A percentile compares a stretch with the other conserved stretches of the same genome.
phyloP scores from a whole-genome alignment of 192 early-diverging fungal genomes.

The Coemansia sp. region DNA sequence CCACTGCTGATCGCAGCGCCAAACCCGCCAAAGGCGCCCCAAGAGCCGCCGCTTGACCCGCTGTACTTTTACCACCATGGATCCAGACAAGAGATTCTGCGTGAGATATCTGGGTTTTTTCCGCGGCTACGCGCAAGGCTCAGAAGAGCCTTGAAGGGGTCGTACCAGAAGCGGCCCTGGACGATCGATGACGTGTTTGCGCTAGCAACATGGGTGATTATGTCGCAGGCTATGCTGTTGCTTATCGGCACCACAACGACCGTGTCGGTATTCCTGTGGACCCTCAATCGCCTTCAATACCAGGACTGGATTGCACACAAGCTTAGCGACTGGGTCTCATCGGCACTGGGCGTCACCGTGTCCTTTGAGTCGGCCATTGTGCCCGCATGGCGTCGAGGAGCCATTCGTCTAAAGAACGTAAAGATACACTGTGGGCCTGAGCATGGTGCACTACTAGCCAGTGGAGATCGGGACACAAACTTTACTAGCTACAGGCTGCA shows the following conservation, averaged over 20 bases:
- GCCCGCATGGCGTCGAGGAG: conserved; percentile 90
- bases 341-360: conserved; percentile 79
- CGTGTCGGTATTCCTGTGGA: conserved; percentile 75
- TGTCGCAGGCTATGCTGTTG: conserved; percentile 85
- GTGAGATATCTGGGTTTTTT: conserved; percentile 62
- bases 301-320: conserved; percentile 82
- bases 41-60: conserved; percentile 33
- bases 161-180: conserved; percentile 73
- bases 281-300: conserved; percentile 83
- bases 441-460: conserved; percentile 25
- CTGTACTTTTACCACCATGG: conserved; percentile 39
- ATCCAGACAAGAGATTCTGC: conserved; percentile 56
- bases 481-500: conserved; percentile 89
- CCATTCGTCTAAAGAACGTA: conserved; percentile 88
- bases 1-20: conserved; percentile 25
- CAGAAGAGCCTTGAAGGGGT: conserved; percentile 60
- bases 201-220: conserved; percentile 84
- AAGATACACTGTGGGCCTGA: conserved; percentile 57
- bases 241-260: conserved; percentile 90
- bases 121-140: conserved; percentile 64
- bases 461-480: conserved; percentile 64
- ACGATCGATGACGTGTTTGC: conserved; percentile 90
- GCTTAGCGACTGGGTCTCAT: conserved; percentile 80
- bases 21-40: conserved; percentile 20
- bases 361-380: conserved; percentile 90